phyloP scores from a whole-genome alignment of 441 rosid genomes.

The Breynia disticha region DNA sequence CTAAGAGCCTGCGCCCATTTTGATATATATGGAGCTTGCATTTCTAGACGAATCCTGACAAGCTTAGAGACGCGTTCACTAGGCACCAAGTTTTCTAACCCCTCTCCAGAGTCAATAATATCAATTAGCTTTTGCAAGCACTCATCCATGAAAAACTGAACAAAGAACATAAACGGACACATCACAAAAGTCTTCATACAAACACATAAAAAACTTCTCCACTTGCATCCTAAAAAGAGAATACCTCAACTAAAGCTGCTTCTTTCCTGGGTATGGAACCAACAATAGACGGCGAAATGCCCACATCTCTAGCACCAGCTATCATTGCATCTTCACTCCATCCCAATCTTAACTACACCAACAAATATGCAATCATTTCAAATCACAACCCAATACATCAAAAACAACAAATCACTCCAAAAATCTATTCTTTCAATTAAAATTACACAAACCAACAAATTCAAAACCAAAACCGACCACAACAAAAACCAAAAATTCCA shows the following conservation, averaged over 20 bases:
- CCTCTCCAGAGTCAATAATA: constrained; percentile 53
- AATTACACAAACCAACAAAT: neutral
- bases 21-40: constrained; percentile 80
- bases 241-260: constrained; percentile 85
- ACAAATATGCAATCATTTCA: neutral
- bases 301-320: constrained; percentile 82
- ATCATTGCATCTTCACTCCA: constrained; percentile 84
- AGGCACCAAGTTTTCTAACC: constrained; percentile 43
- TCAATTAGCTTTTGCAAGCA: constrained; percentile 71
- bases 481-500: neutral
- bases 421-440: too few relatives aligned
- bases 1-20: constrained; percentile 97
- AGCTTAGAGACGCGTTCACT: constrained; percentile 64
- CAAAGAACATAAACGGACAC: constrained; percentile 5
- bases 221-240: too few relatives aligned
- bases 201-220: neutral
- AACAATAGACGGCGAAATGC: constrained; percentile 69
- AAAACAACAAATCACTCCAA: neutral
- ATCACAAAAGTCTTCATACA: neutral
- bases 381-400: constrained; percentile 1
- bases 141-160: constrained; percentile 86
- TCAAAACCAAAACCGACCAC: neutral
- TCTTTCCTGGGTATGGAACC: constrained; percentile 79
- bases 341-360: constrained; percentile 48
- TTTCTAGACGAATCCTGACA: constrained; percentile 59